Evolutionary conservation across 805 yeast genomes (phyloP).

Genomic region (Helenozyma rhizophorensis): DNA sequence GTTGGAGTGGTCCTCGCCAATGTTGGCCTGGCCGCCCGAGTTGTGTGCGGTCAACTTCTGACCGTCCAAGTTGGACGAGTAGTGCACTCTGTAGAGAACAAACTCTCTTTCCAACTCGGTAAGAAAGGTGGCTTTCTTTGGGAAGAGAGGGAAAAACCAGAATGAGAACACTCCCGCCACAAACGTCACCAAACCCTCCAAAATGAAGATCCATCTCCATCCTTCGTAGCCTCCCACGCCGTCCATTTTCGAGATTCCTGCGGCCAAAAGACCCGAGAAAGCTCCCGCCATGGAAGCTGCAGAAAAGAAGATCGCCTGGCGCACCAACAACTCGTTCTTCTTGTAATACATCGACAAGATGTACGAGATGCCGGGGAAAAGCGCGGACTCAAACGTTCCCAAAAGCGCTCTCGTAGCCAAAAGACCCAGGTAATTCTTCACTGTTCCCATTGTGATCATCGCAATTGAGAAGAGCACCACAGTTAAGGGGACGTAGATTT

Average conservation of each 20-base stretch:
- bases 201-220: slow-evolving; percentile 45
- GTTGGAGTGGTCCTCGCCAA: slow-evolving; percentile 5
- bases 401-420: slow-evolving; percentile 33
- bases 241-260: slow-evolving; percentile 36
- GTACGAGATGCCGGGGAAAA: slow-evolving; percentile 36
- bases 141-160: slow-evolving; percentile 34
- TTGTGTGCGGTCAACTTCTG: background rate
- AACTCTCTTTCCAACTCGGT: slow-evolving; percentile 37
- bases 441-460: slow-evolving; percentile 62
- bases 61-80: slow-evolving; percentile 29
- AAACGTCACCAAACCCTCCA: slow-evolving; percentile 43
- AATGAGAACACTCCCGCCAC: slow-evolving; percentile 28
- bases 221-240: slow-evolving; percentile 31
- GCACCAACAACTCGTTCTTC: slow-evolving; percentile 32
- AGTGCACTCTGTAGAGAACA: slow-evolving; percentile 35
- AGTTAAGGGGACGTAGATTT: slow-evolving; percentile 55
- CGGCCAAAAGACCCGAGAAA: slow-evolving; percentile 33
- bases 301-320: slow-evolving; percentile 34
- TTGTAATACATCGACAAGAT: slow-evolving; percentile 35
- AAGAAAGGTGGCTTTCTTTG: slow-evolving; percentile 32
- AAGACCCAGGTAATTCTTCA: slow-evolving; percentile 51
- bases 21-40: background rate
- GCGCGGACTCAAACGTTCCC: slow-evolving; percentile 35
- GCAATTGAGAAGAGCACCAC: slow-evolving; percentile 60
- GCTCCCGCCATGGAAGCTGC: slow-evolving; percentile 34